These are phyloP conservation scores for Daldinia loculata DNA, from an alignment of 495 filamentous ascomycete genomes.

Conservation along the genomic window DNA sequence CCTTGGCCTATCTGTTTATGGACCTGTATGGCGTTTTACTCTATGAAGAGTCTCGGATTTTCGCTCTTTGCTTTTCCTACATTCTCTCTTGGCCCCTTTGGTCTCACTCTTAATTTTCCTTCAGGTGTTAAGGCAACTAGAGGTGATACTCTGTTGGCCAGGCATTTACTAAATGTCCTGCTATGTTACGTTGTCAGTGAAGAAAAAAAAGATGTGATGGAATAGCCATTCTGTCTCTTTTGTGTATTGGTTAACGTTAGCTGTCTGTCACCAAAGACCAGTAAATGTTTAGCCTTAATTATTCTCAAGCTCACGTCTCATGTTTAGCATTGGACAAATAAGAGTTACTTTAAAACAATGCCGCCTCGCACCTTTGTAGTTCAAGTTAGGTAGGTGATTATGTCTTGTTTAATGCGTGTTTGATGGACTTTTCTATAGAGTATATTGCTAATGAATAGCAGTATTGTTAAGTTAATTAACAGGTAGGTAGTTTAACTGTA, in stretches of 20 bases:
- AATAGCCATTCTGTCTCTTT: conserved; percentile 37
- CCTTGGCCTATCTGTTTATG: conserved; percentile 26
- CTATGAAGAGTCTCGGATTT: conserved; percentile 33
- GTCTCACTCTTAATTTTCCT: conserved; percentile 30
- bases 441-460: background rate
- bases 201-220: conserved; percentile 24
- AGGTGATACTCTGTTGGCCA: conserved; percentile 12
- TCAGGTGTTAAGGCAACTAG: conserved; percentile 19
- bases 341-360: conserved; percentile 22
- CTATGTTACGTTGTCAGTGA: conserved; percentile 13
- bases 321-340: conserved; percentile 18
- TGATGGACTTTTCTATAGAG: background rate
- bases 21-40: conserved; percentile 33
- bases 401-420: background rate
- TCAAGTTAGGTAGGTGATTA: background rate
- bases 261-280: conserved; percentile 3
- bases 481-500: background rate
- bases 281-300: conserved; percentile 25
- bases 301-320: conserved; percentile 8
- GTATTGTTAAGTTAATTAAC: background rate
- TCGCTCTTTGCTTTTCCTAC: conserved; percentile 28
- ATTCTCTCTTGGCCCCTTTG: conserved; percentile 12
- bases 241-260: conserved; percentile 24
- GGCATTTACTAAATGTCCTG: conserved; percentile 12
- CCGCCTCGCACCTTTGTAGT: background rate